Base-by-base conservation (phyloP, 805 yeast genomes). In the Pichia insulana region DNA sequence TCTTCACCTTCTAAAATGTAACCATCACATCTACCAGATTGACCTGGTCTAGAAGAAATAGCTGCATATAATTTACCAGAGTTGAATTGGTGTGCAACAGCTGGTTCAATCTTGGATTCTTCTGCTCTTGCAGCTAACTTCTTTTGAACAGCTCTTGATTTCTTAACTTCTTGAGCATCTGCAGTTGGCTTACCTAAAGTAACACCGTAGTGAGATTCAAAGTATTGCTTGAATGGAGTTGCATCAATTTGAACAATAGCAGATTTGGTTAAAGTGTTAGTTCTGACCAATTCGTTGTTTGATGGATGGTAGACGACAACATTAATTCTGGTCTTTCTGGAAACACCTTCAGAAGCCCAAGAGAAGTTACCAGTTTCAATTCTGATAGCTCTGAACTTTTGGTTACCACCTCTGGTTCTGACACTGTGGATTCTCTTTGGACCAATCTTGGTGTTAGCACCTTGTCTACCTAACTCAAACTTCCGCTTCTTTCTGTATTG, bases 401-500 rank as follows among this genome's bases (percentile, higher is more conserved):
- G 76, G 95, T 92, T 90, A 73, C 98, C 98, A 77, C 98, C 98
- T 78, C 98, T 89, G 70, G 96, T 87, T 81, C 98, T 95, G 67
- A 92, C 97, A 61, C 95, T 62, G 82, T 92, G 98, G 68, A 92
- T 89, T 79, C 98, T 87, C 86, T 92, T 92, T 62, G 94, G 71
- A 69, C 97, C 98, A 65, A 92, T 89, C 80, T 87, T 89, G 77
- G 98, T 90, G 89, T 84, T 88, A 68, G 98, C 95, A 64, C 96
- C 81, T 80, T 92, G 98, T 78, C 98, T 92, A 64, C 98, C 98
- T 72, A 85, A 82, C 78, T 90, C 98, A 70, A 92, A 90, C 94
- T 90, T 92, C 82, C 98, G 81, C 96, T 90, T 90, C 90, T 90
- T 90, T 87, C 97, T 90, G 95, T 82, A 86, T 76, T 88, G 95